These are phyloP conservation scores for Ceratocystis huliohia DNA, from an alignment of 2,329 filamentous ascomycete genomes.

Conservation along the genomic window DNA sequence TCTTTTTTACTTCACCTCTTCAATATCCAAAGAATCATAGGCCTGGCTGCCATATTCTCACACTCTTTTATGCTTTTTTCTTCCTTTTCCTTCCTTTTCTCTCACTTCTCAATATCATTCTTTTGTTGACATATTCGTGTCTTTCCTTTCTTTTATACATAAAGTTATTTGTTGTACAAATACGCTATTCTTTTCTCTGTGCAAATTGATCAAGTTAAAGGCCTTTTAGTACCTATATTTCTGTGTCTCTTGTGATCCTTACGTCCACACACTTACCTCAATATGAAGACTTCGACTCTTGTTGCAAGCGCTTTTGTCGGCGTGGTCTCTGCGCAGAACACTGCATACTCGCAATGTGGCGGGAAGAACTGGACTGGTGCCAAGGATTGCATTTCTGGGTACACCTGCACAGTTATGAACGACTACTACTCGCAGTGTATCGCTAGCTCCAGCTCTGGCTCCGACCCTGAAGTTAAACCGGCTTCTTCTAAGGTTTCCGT, in stretches of 20 bases:
- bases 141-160: not conserved
- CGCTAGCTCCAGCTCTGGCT: not conserved
- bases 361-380: constrained; percentile 1
- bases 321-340: constrained; percentile 8
- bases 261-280: not conserved
- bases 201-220: not conserved
- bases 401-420: constrained; percentile 4
- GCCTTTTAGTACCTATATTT: not conserved
- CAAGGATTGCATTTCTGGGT: not conserved
- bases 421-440: constrained; percentile 9
- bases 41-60: constrained; percentile 9
- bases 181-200: not conserved
- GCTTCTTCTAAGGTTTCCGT: not conserved
- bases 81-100: not conserved
- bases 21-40: not conserved
- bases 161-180: not conserved
- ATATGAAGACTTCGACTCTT: constrained; percentile 8
- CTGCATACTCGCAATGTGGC: constrained; percentile 5
- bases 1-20: not conserved
- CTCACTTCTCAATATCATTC: not conserved
- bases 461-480: not conserved
- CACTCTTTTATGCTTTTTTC: not conserved
- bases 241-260: not conserved
- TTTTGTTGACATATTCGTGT: not conserved
- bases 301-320: not conserved